These are phyloP conservation scores for Candida tropicalis DNA, from an alignment of 1,139 yeast genomes.

Conservation along the genomic window DNA sequence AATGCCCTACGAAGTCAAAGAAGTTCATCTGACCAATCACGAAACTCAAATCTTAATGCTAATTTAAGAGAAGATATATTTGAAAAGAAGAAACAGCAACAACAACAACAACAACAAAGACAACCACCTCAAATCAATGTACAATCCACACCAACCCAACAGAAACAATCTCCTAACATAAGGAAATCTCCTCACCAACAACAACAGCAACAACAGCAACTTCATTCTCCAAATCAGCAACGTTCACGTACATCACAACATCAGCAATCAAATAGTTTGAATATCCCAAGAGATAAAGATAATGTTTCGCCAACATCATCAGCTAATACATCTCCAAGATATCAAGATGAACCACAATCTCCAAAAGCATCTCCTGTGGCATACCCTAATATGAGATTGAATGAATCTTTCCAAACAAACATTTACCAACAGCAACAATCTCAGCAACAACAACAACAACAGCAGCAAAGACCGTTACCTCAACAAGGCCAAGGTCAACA, in stretches of 20 bases:
- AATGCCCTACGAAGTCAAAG: constrained; percentile 23
- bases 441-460: constrained; percentile 9
- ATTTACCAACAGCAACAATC: constrained; percentile 15
- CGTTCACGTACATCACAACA: constrained; percentile 4
- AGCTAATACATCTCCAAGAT: constrained; percentile 32
- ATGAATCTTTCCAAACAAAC: constrained; percentile 9
- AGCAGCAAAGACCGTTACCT: neutral
- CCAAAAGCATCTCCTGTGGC: constrained; percentile 44
- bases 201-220: constrained; percentile 4
- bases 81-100: constrained; percentile 22
- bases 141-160: neutral
- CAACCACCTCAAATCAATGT: constrained; percentile 7
- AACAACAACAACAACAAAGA: constrained; percentile 13
- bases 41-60: constrained; percentile 16
- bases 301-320: constrained; percentile 39
- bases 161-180: constrained; percentile 5
- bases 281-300: constrained; percentile 13
- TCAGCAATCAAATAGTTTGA: constrained; percentile 2
- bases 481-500: constrained; percentile 10
- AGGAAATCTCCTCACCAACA: constrained; percentile 10
- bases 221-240: constrained; percentile 3
- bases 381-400: constrained; percentile 19
- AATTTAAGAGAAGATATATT: constrained; percentile 48
- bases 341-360: constrained; percentile 43
- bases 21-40: constrained; percentile 10